Evolutionary conservation across 176 grass and related monocot genomes (phyloP).

Genomic region (Phragmites australis): DNA sequence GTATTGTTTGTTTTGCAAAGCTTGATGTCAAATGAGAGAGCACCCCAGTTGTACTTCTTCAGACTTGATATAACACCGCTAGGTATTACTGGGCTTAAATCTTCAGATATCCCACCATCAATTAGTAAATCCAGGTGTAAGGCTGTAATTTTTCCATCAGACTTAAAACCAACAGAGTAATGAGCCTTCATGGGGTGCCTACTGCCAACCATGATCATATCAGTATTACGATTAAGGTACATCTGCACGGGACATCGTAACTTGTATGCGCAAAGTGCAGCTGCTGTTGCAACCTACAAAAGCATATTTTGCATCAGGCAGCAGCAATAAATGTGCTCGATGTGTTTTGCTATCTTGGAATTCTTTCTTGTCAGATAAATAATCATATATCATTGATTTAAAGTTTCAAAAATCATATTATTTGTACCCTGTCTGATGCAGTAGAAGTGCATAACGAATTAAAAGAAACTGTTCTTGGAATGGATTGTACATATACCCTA

Average conservation of each 20-base stretch:
- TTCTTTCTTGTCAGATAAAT: not conserved
- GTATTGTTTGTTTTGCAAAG: constrained; percentile 75
- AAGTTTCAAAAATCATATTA: not conserved
- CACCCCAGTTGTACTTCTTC: constrained; percentile 78
- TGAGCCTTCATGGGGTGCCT: constrained; percentile 70
- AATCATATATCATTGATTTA: not conserved
- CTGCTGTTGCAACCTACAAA: constrained; percentile 61
- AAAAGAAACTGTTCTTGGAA: constrained; percentile 11
- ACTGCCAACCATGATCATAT: constrained; percentile 66
- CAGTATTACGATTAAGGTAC: constrained; percentile 70
- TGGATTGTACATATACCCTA: constrained; percentile 9
- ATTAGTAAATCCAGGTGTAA: constrained; percentile 60
- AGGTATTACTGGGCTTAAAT: constrained; percentile 60
- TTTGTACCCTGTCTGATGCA: not conserved
- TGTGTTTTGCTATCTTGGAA: not conserved
- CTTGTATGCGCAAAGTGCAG: constrained; percentile 64
- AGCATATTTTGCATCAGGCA: constrained; percentile 2
- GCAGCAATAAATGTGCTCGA: not conserved
- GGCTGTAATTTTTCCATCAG: constrained; percentile 71
- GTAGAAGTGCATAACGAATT: not conserved
- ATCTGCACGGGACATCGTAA: constrained; percentile 57
- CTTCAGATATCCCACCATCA: constrained; percentile 62
- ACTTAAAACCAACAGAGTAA: constrained; percentile 76
- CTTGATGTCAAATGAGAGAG: constrained; percentile 63
- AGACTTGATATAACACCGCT: constrained; percentile 21